These are phyloP conservation scores for Stipa capillata DNA, from an alignment of 176 grass and related monocot species.

Conservation along the genomic window DNA sequence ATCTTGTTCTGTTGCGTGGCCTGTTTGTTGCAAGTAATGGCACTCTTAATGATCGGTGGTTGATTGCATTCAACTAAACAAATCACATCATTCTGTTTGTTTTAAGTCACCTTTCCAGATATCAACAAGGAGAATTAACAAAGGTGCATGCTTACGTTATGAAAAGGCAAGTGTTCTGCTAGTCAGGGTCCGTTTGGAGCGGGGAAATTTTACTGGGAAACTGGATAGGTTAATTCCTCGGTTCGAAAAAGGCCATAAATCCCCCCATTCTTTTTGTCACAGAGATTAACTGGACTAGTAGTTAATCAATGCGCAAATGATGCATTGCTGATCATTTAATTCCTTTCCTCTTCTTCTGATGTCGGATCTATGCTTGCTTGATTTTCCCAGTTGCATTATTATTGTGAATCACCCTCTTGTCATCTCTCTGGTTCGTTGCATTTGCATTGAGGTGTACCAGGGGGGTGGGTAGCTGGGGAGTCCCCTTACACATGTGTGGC, in stretches of 20 bases:
- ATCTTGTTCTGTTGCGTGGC: slow-evolving; percentile 30
- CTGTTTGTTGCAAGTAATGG: slow-evolving; percentile 23
- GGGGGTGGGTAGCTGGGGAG: slow-evolving; percentile 23
- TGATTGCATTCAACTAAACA: background rate
- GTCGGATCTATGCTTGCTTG: background rate
- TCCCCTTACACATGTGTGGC: background rate
- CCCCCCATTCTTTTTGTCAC: background rate
- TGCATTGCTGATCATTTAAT: background rate
- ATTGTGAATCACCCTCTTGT: background rate
- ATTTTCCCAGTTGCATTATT: background rate
- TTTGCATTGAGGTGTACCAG: background rate
- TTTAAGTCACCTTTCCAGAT: background rate
- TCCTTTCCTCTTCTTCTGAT: background rate
- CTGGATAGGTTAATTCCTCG: too few relatives aligned
- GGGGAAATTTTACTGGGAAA: background rate
- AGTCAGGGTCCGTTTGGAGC: background rate
- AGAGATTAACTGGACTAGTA: background rate
- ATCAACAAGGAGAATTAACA: background rate
- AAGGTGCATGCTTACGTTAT: background rate
- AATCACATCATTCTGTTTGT: background rate
- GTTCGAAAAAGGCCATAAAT: background rate
- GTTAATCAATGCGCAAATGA: background rate
- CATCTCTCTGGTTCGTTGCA: slow-evolving; percentile 10
- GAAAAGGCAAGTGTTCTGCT: background rate
- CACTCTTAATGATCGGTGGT: slow-evolving; percentile 21